Percentiles rank a stretch among this genome's conserved stretches.
Conservation (phyloP, 2,329 filamentous ascomycete species). For the Arthrobotrys conoides region DNA sequence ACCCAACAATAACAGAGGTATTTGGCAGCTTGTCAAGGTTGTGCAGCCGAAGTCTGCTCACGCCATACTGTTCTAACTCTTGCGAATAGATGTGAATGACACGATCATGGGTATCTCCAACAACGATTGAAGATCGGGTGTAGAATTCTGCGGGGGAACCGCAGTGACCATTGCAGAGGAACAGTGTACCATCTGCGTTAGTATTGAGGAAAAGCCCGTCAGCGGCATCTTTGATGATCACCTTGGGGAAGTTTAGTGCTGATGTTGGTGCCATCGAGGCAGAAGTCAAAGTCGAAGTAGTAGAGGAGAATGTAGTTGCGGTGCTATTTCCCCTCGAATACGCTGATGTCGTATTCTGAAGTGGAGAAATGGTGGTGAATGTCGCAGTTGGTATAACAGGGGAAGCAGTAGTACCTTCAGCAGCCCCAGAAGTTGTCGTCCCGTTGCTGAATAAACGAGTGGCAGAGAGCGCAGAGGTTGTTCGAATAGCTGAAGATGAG, state of each 20-base stretch:
- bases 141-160: conserved; percentile 48
- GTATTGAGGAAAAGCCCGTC: conserved; percentile 54
- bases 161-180: conserved; percentile 44
- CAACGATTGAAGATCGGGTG: conserved; percentile 30
- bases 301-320: background rate
- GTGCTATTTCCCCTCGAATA: conserved; percentile 10
- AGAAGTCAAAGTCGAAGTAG: conserved; percentile 21
- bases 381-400: background rate
- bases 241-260: conserved; percentile 11
- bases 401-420: conserved; percentile 9
- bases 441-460: background rate
- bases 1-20: conserved; percentile 36
- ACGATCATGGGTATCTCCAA: conserved; percentile 26
- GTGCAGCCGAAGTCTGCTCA: conserved; percentile 47
- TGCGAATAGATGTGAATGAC: conserved; percentile 30
- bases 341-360: conserved; percentile 2
- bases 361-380: background rate
- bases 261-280: background rate
- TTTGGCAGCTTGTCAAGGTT: conserved; percentile 27
- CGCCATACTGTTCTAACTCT: conserved; percentile 41
- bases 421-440: background rate
- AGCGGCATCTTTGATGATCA: conserved; percentile 37
- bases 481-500: background rate
- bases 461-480: conserved; percentile 8
- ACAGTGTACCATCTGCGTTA: conserved; percentile 46